These are phyloP conservation scores for Abrus pulchellus DNA, from an alignment of 306 rosid species.

Conservation along the genomic window DNA sequence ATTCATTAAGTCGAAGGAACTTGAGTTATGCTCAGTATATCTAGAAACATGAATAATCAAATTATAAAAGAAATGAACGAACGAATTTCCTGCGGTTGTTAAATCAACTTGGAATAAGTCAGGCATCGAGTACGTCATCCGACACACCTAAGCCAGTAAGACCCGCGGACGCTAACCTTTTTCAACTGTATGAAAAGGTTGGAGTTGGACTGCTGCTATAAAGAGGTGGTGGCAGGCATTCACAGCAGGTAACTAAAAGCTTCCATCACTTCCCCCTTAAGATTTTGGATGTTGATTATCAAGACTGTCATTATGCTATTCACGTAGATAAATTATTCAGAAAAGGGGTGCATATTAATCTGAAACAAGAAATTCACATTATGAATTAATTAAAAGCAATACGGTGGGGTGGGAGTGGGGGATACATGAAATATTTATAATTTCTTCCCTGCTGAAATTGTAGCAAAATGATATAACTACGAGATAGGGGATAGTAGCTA, in stretches of 20 bases:
- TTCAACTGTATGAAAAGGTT: conserved; percentile 13
- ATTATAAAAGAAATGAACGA: conserved; percentile 3
- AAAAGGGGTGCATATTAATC: neutral
- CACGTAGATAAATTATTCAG: neutral
- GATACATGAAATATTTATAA: too few relatives aligned
- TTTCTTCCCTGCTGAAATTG: neutral
- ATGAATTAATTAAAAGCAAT: too few relatives aligned
- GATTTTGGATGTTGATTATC: conserved; percentile 3
- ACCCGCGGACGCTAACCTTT: neutral
- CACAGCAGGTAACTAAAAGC: neutral
- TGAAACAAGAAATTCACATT: neutral
- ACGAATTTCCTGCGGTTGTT: neutral
- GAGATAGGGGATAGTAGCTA: neutral
- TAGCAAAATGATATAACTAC: neutral
- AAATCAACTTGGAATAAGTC: conserved; percentile 28
- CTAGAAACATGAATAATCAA: conserved; percentile 14
- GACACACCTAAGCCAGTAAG: neutral
- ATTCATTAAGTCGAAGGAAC: neutral
- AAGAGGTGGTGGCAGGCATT: neutral
- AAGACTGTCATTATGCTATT: neutral
- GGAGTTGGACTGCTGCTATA: neutral
- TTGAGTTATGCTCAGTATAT: neutral
- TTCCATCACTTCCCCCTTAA: neutral
- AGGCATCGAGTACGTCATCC: neutral
- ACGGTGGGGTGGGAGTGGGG: too few relatives aligned